Conservation (phyloP, 176 grass and related monocot genomes). For the Cenchrus americanus region DNA sequence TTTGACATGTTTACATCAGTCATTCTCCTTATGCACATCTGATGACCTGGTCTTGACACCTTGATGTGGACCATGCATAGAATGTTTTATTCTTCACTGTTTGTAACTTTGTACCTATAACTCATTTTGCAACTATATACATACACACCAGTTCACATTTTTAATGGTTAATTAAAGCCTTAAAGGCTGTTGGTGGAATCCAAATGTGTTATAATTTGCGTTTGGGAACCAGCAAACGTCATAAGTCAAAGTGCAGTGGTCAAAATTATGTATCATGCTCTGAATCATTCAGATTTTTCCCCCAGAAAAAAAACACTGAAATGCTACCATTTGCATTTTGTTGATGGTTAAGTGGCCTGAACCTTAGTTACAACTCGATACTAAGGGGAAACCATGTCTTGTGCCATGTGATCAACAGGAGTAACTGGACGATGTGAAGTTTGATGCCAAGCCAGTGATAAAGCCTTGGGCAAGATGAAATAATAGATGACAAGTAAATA, state of each 20-base stretch:
- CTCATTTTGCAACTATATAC: neutral
- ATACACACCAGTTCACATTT: neutral
- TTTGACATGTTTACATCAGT: slow-evolving; percentile 37
- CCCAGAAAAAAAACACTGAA: neutral
- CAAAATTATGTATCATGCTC: neutral
- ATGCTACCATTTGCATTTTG: neutral
- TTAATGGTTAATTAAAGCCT: neutral
- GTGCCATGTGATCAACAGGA: too few relatives aligned
- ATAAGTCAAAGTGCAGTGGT: slow-evolving; percentile 4
- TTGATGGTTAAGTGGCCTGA: neutral
- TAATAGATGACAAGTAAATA: too few relatives aligned
- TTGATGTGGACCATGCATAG: neutral
- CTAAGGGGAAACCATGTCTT: too few relatives aligned
- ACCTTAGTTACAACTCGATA: too few relatives aligned
- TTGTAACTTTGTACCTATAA: neutral
- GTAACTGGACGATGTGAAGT: too few relatives aligned
- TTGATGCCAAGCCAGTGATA: too few relatives aligned
- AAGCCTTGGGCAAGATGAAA: too few relatives aligned
- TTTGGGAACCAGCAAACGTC: neutral
- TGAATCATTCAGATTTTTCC: neutral
- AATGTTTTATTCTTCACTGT: neutral
- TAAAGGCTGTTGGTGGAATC: neutral
- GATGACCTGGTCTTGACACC: neutral
- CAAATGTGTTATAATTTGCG: neutral
- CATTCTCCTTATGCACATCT: neutral